phyloP scores from a whole-genome alignment of 345 rosid genomes.

The Corchorus capsularis region DNA sequence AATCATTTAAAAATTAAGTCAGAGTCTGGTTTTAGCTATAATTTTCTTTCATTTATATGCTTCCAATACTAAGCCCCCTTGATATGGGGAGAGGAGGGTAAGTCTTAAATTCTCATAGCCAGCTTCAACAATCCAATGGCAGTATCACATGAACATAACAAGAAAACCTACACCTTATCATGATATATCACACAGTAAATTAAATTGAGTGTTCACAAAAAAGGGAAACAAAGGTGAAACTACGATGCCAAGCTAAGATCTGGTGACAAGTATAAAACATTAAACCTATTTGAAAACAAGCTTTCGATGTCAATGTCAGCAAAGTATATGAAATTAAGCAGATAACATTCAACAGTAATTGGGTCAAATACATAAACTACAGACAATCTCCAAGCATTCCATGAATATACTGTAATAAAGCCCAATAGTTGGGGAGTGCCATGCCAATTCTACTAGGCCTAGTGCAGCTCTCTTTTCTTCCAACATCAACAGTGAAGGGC shows the following conservation, averaged over 20 bases:
- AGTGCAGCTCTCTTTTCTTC: background rate
- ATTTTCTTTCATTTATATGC: background rate
- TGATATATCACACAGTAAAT: background rate
- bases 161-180: background rate
- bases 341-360: background rate
- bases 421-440: background rate
- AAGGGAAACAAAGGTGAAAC: background rate
- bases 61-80: background rate
- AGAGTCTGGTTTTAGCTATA: background rate
- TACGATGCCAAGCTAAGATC: background rate
- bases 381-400: background rate
- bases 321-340: constrained; percentile 1
- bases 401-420: too few relatives aligned
- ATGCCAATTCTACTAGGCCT: background rate
- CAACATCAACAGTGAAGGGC: background rate
- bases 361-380: background rate
- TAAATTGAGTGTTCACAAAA: background rate
- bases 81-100: background rate
- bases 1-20: background rate
- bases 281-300: background rate
- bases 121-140: background rate
- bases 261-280: background rate
- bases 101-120: background rate
- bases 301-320: background rate
- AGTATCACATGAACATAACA: background rate